Conservation (phyloP, 495 filamentous ascomycete genomes). For the Wilcoxina mikolae region DNA sequence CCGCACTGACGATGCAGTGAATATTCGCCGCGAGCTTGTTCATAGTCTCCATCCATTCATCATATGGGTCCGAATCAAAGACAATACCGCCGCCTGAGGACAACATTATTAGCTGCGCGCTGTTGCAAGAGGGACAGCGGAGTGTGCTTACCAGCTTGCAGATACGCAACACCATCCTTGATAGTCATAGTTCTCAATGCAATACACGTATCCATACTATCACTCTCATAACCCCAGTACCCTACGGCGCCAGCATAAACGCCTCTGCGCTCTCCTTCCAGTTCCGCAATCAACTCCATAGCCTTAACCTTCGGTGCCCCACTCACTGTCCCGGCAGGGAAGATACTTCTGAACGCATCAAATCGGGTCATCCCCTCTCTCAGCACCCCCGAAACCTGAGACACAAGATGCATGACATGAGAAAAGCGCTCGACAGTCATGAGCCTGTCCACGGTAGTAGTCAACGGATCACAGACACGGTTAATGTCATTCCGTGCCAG, state of each 20-base stretch:
- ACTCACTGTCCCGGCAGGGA: slow-evolving; percentile 85
- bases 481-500: slow-evolving; percentile 93
- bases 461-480: slow-evolving; percentile 79
- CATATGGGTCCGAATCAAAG: slow-evolving; percentile 83
- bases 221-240: slow-evolving; percentile 70
- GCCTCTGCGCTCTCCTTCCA: slow-evolving; percentile 84
- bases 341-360: slow-evolving; percentile 89
- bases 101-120: slow-evolving; percentile 1
- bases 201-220: slow-evolving; percentile 97
- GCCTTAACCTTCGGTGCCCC: slow-evolving; percentile 91
- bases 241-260: slow-evolving; percentile 96
- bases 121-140: not conserved
- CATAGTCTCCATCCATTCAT: slow-evolving; percentile 93
- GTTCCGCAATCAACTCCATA: slow-evolving; percentile 91
- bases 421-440: slow-evolving; percentile 95
- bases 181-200: slow-evolving; percentile 92
- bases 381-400: slow-evolving; percentile 79
- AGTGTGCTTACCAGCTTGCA: slow-evolving; percentile 55
- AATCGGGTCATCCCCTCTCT: slow-evolving; percentile 74
- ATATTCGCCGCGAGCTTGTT: slow-evolving; percentile 89
- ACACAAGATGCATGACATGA: slow-evolving; percentile 93
- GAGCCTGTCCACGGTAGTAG: slow-evolving; percentile 74
- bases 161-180: slow-evolving; percentile 78
- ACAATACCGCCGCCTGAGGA: slow-evolving; percentile 77
- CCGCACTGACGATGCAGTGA: slow-evolving; percentile 68